Evolutionary conservation across 169 alveolate species (phyloP).

Genomic region (Ichthyophthirius multifiliis): DNA sequence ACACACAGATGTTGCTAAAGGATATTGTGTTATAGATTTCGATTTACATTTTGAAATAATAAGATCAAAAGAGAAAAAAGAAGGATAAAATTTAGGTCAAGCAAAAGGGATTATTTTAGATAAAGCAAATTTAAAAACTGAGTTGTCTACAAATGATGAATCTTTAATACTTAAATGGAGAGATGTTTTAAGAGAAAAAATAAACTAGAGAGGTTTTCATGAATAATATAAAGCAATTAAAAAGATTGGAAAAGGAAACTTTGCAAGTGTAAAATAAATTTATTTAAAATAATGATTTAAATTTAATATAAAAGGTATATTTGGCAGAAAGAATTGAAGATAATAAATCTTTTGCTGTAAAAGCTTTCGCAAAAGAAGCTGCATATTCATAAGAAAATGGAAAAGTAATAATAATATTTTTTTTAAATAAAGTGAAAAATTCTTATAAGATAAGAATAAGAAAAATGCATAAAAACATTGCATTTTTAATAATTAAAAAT

Average conservation of each 20-base stretch:
- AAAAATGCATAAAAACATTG: background rate
- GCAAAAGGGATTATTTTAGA: constrained; percentile 9
- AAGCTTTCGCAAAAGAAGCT: constrained; percentile 38
- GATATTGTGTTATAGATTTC: background rate
- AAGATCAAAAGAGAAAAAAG: constrained; percentile 5
- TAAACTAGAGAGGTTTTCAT: constrained; percentile 40
- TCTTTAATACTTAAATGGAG: constrained; percentile 25
- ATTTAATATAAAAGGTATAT: constrained; percentile 34
- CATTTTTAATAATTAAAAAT: too few relatives aligned
- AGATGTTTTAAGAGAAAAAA: constrained; percentile 26
- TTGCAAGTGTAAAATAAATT: constrained; percentile 25
- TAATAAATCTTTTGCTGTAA: constrained; percentile 23
- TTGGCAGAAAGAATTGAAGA: constrained; percentile 44
- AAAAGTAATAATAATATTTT: background rate
- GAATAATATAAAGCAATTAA: constrained; percentile 30
- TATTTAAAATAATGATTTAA: background rate
- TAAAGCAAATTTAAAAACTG: background rate
- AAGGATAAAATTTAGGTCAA: background rate
- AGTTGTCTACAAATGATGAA: constrained; percentile 1
- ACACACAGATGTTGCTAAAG: background rate
- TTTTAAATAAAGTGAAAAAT: too few relatives aligned
- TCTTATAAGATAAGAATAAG: too few relatives aligned
- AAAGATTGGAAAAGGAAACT: constrained; percentile 49
- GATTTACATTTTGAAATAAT: background rate
- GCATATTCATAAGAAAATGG: constrained; percentile 31